Evolutionary conservation across 306 rosid species (phyloP).

Genomic region (Bauhinia variegata): DNA sequence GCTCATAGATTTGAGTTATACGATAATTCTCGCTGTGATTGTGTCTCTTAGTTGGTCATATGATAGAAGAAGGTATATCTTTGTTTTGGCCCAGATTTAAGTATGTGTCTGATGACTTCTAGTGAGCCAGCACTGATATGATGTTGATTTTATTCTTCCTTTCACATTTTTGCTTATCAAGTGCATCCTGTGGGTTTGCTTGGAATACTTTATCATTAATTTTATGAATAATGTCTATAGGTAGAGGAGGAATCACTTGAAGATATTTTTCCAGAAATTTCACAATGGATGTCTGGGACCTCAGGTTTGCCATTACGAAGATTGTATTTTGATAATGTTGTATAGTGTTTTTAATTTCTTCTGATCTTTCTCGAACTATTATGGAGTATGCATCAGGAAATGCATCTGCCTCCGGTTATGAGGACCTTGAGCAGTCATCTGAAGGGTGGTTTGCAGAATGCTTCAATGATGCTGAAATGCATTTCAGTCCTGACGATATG

Average conservation of each 20-base stretch:
- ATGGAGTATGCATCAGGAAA: constrained; percentile 50
- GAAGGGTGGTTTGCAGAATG: constrained; percentile 82
- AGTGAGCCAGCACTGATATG: neutral
- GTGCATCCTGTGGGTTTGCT: constrained; percentile 5
- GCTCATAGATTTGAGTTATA: constrained; percentile 1
- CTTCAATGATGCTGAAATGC: constrained; percentile 69
- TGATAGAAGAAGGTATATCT: neutral
- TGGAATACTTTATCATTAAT: constrained; percentile 17
- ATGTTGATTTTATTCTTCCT: neutral
- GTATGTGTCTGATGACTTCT: too few relatives aligned
- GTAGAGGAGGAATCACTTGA: constrained; percentile 53
- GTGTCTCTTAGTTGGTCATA: constrained; percentile 14
- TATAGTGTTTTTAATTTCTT: neutral
- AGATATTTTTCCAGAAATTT: constrained; percentile 57
- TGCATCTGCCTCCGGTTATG: constrained; percentile 54
- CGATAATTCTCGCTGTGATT: constrained; percentile 25
- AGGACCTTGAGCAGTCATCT: constrained; percentile 60
- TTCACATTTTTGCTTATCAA: neutral
- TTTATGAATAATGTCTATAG: constrained; percentile 47
- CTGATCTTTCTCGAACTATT: constrained; percentile 28
- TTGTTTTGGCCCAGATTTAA: too few relatives aligned
- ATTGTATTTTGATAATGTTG: constrained; percentile 15
- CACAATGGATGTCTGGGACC: constrained; percentile 58
- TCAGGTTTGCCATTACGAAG: constrained; percentile 56
- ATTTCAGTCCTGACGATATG: constrained; percentile 63